Conservation (phyloP, 1,284 basidiomycete genomes). For the Leccinum proximum region DNA sequence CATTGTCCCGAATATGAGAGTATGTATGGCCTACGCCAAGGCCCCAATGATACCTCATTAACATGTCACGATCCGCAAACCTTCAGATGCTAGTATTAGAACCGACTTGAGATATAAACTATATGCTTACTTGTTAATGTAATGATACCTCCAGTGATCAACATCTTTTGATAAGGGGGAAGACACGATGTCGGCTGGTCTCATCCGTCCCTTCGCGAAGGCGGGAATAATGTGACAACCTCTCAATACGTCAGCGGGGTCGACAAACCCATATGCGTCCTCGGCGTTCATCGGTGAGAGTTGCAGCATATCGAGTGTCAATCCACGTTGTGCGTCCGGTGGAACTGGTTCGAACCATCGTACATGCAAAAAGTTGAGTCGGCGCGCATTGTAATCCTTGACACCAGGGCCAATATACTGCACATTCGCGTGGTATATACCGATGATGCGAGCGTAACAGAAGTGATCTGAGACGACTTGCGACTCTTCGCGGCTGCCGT, state of each 20-base stretch:
- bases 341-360: not conserved
- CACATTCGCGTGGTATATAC: not conserved
- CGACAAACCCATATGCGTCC: not conserved
- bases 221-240: not conserved
- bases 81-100: not conserved
- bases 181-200: not conserved
- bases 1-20: not conserved
- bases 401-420: not conserved
- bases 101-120: not conserved
- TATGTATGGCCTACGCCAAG: not conserved
- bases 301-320: not conserved
- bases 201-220: not conserved
- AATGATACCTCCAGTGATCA: not conserved
- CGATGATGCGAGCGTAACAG: not conserved
- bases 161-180: not conserved
- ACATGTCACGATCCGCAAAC: not conserved
- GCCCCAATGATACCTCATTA: not conserved
- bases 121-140: not conserved
- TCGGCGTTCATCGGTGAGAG: not conserved
- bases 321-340: not conserved
- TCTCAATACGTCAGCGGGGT: not conserved
- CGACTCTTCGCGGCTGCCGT: not conserved
- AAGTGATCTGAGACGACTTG: not conserved
- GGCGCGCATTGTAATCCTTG: not conserved
- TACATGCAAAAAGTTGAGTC: not conserved